phyloP scores from a whole-genome alignment of 1,139 yeast genomes.

The Taphrina populina region DNA sequence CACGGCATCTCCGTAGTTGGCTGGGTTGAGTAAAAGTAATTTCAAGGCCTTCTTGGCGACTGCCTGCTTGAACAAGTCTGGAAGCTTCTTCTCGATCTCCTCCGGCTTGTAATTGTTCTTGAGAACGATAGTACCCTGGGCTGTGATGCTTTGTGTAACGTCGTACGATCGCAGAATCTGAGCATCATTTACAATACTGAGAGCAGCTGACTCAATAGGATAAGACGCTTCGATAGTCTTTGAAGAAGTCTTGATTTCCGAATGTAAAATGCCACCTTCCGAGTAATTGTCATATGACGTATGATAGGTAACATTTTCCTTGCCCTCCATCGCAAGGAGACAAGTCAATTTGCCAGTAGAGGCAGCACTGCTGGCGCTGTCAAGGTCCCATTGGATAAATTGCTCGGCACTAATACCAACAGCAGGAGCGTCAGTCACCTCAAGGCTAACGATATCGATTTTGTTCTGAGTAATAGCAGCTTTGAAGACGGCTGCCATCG shows the following conservation, averaged over 20 bases:
- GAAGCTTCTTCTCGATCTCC: conserved; percentile 51
- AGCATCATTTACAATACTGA: conserved; percentile 62
- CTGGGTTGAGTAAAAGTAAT: conserved; percentile 36
- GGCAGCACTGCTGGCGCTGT: conserved; percentile 56
- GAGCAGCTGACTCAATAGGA: conserved; percentile 58
- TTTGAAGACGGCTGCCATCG: conserved; percentile 33
- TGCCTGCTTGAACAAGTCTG: conserved; percentile 56
- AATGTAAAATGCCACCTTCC: conserved; percentile 74
- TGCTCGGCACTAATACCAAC: conserved; percentile 43
- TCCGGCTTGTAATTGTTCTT: conserved; percentile 50
- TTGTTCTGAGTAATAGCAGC: background rate
- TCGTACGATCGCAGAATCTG: conserved; percentile 58
- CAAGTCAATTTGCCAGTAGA: conserved; percentile 69
- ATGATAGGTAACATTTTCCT: conserved; percentile 56
- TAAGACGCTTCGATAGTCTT: conserved; percentile 45
- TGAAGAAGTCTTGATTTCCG: conserved; percentile 56
- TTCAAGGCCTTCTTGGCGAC: conserved; percentile 56
- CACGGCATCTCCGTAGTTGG: conserved; percentile 46
- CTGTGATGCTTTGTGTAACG: conserved; percentile 59
- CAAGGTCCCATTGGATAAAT: conserved; percentile 67
- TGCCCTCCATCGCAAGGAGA: conserved; percentile 65
- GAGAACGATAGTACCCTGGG: conserved; percentile 59
- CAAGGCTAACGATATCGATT: conserved; percentile 36
- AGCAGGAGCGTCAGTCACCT: conserved; percentile 37
- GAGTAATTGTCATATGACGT: conserved; percentile 68